These are phyloP conservation scores for Rhododendron mucronatum DNA, from an alignment of 148 eudicot species.

Conservation along the genomic window DNA sequence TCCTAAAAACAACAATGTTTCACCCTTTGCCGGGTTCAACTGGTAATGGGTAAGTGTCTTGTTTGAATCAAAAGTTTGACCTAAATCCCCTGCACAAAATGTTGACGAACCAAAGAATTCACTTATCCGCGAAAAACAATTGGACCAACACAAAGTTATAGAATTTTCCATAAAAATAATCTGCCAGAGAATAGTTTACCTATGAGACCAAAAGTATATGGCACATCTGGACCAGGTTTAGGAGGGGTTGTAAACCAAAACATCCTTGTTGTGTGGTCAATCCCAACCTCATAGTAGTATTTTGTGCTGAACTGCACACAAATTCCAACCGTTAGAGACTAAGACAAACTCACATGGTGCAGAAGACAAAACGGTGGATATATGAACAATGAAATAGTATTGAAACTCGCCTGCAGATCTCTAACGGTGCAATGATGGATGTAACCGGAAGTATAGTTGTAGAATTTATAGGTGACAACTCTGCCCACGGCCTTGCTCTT, in stretches of 20 bases:
- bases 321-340: neutral
- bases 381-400: neutral
- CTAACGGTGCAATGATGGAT: slow-evolving; percentile 44
- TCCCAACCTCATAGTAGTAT: slow-evolving; percentile 38
- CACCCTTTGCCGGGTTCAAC: slow-evolving; percentile 28
- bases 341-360: neutral
- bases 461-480: slow-evolving; percentile 28
- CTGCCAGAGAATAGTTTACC: slow-evolving; percentile 19
- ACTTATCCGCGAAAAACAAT: neutral
- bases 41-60: slow-evolving; percentile 36
- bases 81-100: slow-evolving; percentile 38
- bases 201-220: slow-evolving; percentile 47
- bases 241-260: slow-evolving; percentile 45
- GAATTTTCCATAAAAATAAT: neutral
- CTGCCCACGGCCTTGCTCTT: slow-evolving; percentile 21
- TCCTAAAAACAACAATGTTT: slow-evolving; percentile 35
- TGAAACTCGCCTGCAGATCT: slow-evolving; percentile 30
- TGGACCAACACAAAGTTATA: neutral
- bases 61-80: slow-evolving; percentile 46
- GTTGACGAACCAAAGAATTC: neutral
- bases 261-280: slow-evolving; percentile 20
- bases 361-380: neutral
- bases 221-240: slow-evolving; percentile 36
- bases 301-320: slow-evolving; percentile 23
- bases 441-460: slow-evolving; percentile 53